A percentile compares a stretch with the other conserved stretches of the same genome.
These are phyloP conservation scores for Acacia crassicarpa DNA, from an alignment of 306 rosid genomes.

Conservation along the genomic window DNA sequence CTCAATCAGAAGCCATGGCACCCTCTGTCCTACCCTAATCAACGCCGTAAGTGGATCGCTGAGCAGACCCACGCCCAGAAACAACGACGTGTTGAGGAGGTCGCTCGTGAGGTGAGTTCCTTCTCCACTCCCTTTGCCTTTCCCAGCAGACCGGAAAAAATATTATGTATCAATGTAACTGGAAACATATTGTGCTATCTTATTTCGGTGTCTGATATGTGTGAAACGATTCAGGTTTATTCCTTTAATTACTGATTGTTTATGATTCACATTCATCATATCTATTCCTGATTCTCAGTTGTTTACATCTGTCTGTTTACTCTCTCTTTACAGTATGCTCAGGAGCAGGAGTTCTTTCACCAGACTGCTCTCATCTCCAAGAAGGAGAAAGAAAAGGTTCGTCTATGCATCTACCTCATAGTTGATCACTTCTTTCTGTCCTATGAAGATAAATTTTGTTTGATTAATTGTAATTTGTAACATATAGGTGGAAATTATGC, in stretches of 20 bases:
- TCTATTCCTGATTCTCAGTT: neutral
- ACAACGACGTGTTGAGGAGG: slow-evolving; percentile 71
- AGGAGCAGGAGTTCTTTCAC: slow-evolving; percentile 95
- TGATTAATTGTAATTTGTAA: neutral
- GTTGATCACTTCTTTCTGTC: neutral
- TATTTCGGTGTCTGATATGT: neutral
- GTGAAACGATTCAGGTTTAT: neutral
- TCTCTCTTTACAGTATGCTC: slow-evolving; percentile 59
- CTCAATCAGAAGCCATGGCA: slow-evolving; percentile 99
- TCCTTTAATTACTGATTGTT: neutral
- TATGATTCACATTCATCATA: neutral
- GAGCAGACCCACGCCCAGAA: slow-evolving; percentile 79
- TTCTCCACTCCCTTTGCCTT: neutral
- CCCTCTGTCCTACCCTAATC: slow-evolving; percentile 96
- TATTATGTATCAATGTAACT: neutral
- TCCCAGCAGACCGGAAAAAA: neutral
- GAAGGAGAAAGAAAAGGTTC: slow-evolving; percentile 90
- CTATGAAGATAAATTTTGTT: neutral
- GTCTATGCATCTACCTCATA: neutral
- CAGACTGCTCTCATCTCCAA: slow-evolving; percentile 76
- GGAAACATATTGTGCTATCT: neutral
- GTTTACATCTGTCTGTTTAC: neutral
- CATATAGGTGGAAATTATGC: slow-evolving; percentile 83
- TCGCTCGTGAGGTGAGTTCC: slow-evolving; percentile 73
- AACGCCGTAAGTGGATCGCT: slow-evolving; percentile 98